phyloP scores from a whole-genome alignment of 73 alveolate genomes.

The Stentor roeselii region DNA sequence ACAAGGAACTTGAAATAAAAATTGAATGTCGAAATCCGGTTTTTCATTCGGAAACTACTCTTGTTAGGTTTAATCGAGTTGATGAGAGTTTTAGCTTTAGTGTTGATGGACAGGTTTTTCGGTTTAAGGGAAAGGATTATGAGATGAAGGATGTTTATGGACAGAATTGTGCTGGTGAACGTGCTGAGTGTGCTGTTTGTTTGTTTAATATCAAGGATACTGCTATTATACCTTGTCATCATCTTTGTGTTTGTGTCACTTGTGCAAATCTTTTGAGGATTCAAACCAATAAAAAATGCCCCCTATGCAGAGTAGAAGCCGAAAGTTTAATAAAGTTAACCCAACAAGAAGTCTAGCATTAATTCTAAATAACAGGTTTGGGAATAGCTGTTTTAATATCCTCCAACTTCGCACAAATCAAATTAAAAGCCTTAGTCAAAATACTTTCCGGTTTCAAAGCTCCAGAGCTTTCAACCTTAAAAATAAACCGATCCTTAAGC shows the following conservation, averaged over 20 bases:
- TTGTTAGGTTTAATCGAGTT: neutral
- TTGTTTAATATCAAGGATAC: conserved; percentile 63
- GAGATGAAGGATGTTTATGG: conserved; percentile 62
- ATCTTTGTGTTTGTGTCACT: conserved; percentile 62
- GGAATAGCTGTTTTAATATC: conserved; percentile 31
- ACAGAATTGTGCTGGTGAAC: conserved; percentile 36
- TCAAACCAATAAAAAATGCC: conserved; percentile 69
- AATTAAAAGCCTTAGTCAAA: conserved; percentile 62
- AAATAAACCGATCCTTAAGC: conserved; percentile 63
- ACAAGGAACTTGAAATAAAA: neutral
- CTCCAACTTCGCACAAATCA: conserved; percentile 45
- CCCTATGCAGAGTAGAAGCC: conserved; percentile 60
- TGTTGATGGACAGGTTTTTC: neutral
- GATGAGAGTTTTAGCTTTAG: neutral
- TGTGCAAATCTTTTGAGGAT: conserved; percentile 66
- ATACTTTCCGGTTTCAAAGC: conserved; percentile 80
- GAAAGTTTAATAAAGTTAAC: neutral
- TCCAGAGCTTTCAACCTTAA: conserved; percentile 84
- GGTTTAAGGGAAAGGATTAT: conserved; percentile 35
- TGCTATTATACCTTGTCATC: conserved; percentile 71
- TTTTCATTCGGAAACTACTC: neutral
- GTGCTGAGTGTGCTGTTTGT: conserved; percentile 70
- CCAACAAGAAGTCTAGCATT: neutral
- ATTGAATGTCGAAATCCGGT: neutral
- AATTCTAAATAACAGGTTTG: no score